Conservation (phyloP, 73 alveolate genomes). For the Paramecium caudatum region DNA sequence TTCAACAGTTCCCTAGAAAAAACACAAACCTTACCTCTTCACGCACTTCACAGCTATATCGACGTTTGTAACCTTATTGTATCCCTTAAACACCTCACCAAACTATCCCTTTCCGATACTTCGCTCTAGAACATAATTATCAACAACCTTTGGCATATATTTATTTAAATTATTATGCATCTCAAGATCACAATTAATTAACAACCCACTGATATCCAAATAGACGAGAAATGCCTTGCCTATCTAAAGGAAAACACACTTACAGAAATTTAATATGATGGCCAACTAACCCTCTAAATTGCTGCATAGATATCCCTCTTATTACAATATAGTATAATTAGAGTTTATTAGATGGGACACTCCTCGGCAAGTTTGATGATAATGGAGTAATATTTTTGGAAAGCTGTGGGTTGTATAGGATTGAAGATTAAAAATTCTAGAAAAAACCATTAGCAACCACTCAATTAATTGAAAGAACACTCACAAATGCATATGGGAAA, state of each 20-base stretch:
- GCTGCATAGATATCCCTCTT: neutral
- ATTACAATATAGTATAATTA: slow-evolving; percentile 2
- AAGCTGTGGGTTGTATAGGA: too few relatives aligned
- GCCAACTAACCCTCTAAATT: neutral
- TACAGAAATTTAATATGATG: neutral
- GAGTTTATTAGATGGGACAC: too few relatives aligned
- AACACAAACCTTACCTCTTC: slow-evolving; percentile 66
- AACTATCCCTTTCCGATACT: slow-evolving; percentile 89
- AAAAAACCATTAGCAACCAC: too few relatives aligned
- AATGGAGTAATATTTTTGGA: too few relatives aligned
- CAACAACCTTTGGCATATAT: slow-evolving; percentile 80
- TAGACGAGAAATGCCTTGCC: too few relatives aligned
- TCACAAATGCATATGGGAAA: slow-evolving; percentile 34
- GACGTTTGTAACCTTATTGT: slow-evolving; percentile 80
- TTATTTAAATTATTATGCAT: neutral
- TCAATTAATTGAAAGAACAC: too few relatives aligned
- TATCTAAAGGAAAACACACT: slow-evolving; percentile 6
- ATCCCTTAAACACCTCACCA: slow-evolving; percentile 89
- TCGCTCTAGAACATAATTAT: slow-evolving; percentile 80
- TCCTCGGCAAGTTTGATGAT: too few relatives aligned
- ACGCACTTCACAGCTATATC: slow-evolving; percentile 87
- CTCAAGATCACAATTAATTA: slow-evolving; percentile 41
- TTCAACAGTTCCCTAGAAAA: slow-evolving; percentile 74
- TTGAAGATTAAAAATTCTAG: too few relatives aligned
- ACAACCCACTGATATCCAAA: slow-evolving; percentile 28